phyloP scores from a whole-genome alignment of 2,329 filamentous ascomycete species.

The Sphaerulina vaccinii region DNA sequence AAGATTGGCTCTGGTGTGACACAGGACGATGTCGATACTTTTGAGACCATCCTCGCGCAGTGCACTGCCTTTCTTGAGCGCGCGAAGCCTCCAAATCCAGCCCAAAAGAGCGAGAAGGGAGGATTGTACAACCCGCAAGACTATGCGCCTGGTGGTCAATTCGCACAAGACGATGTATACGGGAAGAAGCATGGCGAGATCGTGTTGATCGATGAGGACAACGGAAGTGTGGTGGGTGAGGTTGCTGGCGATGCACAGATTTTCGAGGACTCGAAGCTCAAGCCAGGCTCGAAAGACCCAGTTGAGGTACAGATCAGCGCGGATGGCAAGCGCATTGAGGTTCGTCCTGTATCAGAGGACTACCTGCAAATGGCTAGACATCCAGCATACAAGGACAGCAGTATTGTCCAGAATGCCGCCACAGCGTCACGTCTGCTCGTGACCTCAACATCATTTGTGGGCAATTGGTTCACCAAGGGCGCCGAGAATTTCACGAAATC shows the following conservation, averaged over 20 bases:
- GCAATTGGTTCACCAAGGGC: slow-evolving; percentile 71
- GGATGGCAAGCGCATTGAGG: slow-evolving; percentile 67
- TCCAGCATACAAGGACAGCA: slow-evolving; percentile 86
- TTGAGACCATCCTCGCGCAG: slow-evolving; percentile 96
- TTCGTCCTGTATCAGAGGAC: slow-evolving; percentile 65
- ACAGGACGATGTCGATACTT: slow-evolving; percentile 92
- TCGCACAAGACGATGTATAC: slow-evolving; percentile 52
- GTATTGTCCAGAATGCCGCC: slow-evolving; percentile 80
- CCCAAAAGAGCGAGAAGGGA: slow-evolving; percentile 33
- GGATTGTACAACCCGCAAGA: slow-evolving; percentile 73
- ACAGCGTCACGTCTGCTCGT: slow-evolving; percentile 89
- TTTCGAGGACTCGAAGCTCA: slow-evolving; percentile 71
- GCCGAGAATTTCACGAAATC: slow-evolving; percentile 79
- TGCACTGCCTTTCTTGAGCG: slow-evolving; percentile 94
- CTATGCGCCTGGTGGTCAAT: slow-evolving; percentile 69
- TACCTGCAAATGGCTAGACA: slow-evolving; percentile 78
- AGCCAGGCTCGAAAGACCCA: slow-evolving; percentile 86
- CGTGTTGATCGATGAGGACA: slow-evolving; percentile 90
- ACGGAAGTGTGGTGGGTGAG: slow-evolving; percentile 93
- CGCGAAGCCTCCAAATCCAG: slow-evolving; percentile 59
- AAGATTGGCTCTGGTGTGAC: slow-evolving; percentile 67
- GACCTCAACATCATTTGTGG: slow-evolving; percentile 76
- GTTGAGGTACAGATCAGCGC: slow-evolving; percentile 74
- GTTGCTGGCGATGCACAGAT: slow-evolving; percentile 78
- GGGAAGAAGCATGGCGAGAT: slow-evolving; percentile 64